Percentiles rank a stretch among this genome's conserved stretches.
Conservation (phyloP, 768 basidiomycete species). For the Baorangia bicolor region DNA sequence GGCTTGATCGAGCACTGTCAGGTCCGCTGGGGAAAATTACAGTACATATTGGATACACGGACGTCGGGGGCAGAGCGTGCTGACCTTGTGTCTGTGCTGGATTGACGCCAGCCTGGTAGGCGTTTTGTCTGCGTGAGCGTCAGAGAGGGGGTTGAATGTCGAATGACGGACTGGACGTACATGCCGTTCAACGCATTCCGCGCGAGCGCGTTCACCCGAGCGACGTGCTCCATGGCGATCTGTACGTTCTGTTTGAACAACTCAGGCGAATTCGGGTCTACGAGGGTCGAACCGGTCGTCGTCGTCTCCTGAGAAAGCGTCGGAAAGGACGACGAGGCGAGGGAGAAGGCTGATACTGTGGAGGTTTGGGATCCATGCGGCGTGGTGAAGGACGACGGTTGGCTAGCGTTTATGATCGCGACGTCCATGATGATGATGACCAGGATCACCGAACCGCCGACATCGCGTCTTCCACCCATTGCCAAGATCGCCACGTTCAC, state of each 20-base stretch:
- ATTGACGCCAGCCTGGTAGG: conserved; percentile 55
- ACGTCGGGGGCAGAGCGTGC: not conserved
- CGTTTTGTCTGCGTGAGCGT: conserved; percentile 46
- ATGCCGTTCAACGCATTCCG: conserved; percentile 50
- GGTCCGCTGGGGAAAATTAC: conserved; percentile 39
- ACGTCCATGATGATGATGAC: conserved; percentile 5
- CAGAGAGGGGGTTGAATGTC: too few relatives aligned
- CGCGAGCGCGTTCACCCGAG: conserved; percentile 48
- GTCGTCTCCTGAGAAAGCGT: conserved; percentile 30
- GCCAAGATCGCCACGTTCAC: conserved; percentile 39
- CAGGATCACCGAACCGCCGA: conserved; percentile 38
- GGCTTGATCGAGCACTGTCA: conserved; percentile 51
- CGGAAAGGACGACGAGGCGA: conserved; percentile 19
- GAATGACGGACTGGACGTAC: conserved; percentile 37
- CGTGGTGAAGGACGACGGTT: conserved; percentile 10
- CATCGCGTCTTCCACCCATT: conserved; percentile 54
- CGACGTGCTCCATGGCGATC: conserved; percentile 46
- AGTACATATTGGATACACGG: not conserved
- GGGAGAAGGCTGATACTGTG: conserved; percentile 15
- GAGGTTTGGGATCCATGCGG: conserved; percentile 16
- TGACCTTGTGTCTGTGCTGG: conserved; percentile 57
- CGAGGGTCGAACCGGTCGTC: conserved; percentile 14
- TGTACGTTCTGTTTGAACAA: conserved; percentile 60
- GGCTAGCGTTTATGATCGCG: conserved; percentile 11
- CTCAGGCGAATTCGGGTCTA: conserved; percentile 59